Evolutionary conservation across 1,284 basidiomycete genomes (phyloP).

Genomic region (Trichosporon faecale): DNA sequence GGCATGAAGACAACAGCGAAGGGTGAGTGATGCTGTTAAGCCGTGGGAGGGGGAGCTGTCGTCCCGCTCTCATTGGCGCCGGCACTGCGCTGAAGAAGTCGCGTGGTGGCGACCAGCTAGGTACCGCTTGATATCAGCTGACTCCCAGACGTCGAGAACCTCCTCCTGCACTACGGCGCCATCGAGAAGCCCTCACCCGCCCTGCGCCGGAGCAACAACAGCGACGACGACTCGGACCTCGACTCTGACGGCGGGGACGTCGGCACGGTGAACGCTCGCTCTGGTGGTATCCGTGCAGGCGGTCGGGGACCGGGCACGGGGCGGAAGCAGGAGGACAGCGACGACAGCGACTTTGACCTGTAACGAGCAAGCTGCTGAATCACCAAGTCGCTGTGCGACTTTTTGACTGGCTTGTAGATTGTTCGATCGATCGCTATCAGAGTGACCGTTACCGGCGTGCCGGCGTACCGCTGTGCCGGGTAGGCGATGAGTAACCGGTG

Average conservation of each 20-base stretch:
- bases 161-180: conserved; percentile 43
- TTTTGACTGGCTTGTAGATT: not conserved
- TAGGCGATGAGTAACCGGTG: not conserved
- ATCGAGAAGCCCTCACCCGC: conserved; percentile 43
- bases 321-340: conserved; percentile 29
- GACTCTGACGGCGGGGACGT: conserved; percentile 38
- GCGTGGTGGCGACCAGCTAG: not conserved
- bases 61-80: too few relatives aligned
- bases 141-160: conserved; percentile 43
- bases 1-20: conserved; percentile 74
- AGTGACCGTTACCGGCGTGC: not conserved
- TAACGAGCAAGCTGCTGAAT: conserved; percentile 18
- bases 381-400: not conserved
- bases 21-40: too few relatives aligned
- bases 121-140: not conserved
- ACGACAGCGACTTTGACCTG: conserved; percentile 50
- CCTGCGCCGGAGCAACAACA: conserved; percentile 21
- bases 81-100: not conserved
- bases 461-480: not conserved
- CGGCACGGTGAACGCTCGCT: conserved; percentile 39
- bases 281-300: conserved; percentile 35
- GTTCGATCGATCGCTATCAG: not conserved
- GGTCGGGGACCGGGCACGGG: conserved; percentile 23
- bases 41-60: too few relatives aligned
- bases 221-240: conserved; percentile 24